phyloP scores from a whole-genome alignment of 2,329 filamentous ascomycete genomes.

The Paraphaeosphaeria minitans region DNA sequence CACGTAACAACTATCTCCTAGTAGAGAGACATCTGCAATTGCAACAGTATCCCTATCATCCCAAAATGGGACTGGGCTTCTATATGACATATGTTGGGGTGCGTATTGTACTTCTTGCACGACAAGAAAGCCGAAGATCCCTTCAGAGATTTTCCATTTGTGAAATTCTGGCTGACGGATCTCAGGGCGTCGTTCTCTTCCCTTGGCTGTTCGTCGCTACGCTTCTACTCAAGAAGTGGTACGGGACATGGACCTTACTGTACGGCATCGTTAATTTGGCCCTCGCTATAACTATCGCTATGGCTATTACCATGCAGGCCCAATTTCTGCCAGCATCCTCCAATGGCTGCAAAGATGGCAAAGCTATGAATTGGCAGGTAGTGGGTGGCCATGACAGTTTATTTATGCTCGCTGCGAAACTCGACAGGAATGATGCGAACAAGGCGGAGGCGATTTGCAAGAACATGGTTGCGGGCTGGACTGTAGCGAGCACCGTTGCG shows the following conservation, averaged over 20 bases:
- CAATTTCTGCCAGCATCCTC: constrained; percentile 17
- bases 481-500: constrained; percentile 10
- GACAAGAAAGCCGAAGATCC: background rate
- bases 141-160: background rate
- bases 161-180: background rate
- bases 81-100: constrained; percentile 18
- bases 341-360: constrained; percentile 9
- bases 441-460: constrained; percentile 14
- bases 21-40: constrained; percentile 15
- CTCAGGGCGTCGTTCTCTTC: constrained; percentile 17
- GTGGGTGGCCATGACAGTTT: constrained; percentile 16
- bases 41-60: constrained; percentile 12
- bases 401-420: constrained; percentile 12
- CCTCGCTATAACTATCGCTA: constrained; percentile 13
- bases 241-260: constrained; percentile 14
- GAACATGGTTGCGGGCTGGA: constrained; percentile 17
- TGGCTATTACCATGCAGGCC: constrained; percentile 17
- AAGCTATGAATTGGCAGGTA: constrained; percentile 19
- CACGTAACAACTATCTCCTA: constrained; percentile 8
- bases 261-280: constrained; percentile 20
- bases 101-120: background rate
- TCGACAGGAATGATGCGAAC: background rate
- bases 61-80: constrained; percentile 15
- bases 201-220: constrained; percentile 21
- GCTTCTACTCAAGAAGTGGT: constrained; percentile 8